phyloP scores from a whole-genome alignment of 192 early-diverging fungal species.

The Spinellus fusiger region DNA sequence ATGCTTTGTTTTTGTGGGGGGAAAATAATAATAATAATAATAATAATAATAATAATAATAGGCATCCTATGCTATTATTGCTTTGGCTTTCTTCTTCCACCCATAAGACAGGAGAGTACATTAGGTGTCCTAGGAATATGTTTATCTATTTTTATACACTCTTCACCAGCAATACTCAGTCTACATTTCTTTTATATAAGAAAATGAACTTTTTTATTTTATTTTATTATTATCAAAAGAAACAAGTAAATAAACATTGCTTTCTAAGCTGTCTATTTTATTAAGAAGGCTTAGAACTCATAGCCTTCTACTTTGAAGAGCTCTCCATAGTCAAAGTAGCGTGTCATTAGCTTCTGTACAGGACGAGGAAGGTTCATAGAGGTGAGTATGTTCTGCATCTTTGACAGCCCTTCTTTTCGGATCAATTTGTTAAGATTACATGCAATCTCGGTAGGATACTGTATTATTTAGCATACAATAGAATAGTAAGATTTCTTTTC shows the following conservation, averaged over 20 bases:
- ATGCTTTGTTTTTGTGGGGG: no score
- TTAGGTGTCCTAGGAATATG: background rate
- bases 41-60: background rate
- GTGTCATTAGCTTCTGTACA: conserved; percentile 70
- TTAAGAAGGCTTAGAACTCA: conserved; percentile 43
- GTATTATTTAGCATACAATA: background rate
- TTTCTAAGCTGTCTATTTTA: background rate
- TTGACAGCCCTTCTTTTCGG: conserved; percentile 79
- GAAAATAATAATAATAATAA: background rate
- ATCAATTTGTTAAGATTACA: conserved; percentile 82
- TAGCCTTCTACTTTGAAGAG: conserved; percentile 67
- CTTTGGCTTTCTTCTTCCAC: conserved; percentile 75
- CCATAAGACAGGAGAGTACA: conserved; percentile 35
- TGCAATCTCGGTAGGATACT: conserved; percentile 90
- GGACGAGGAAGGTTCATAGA: conserved; percentile 81
- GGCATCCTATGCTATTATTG: conserved; percentile 77
- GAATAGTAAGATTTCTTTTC: background rate
- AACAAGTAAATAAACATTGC: background rate
- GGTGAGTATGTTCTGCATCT: conserved; percentile 86
- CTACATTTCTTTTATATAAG: no score
- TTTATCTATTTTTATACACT: background rate
- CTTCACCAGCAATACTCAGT: no score
- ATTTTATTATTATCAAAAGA: no score
- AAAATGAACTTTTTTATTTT: no score
- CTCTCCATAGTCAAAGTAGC: conserved; percentile 63